Evolutionary conservation across 2,329 filamentous ascomycete genomes (phyloP).

Genomic region (Microsporum ferrugineum): DNA sequence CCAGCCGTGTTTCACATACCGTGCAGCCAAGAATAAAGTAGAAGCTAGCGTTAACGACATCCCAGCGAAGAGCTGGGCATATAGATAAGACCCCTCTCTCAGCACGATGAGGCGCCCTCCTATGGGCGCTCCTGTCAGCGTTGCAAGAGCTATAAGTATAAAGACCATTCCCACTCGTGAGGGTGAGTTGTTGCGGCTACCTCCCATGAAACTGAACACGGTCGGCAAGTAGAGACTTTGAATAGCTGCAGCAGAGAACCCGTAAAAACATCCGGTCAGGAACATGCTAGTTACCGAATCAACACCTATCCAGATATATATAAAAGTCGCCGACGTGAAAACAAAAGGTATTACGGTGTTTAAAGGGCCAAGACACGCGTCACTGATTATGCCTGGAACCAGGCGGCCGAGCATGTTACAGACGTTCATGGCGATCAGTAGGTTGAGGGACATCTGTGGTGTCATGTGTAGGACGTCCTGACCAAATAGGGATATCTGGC

Average conservation of each 20-base stretch:
- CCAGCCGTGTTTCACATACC: constrained; percentile 9
- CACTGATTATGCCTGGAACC: constrained; percentile 22
- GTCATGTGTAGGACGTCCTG: constrained; percentile 19
- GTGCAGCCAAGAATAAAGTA: constrained; percentile 6
- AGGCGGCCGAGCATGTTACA: constrained; percentile 24
- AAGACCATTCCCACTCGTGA: constrained; percentile 8
- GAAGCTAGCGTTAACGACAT: constrained; percentile 2
- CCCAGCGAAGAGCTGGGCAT: constrained; percentile 11
- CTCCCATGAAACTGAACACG: constrained; percentile 8
- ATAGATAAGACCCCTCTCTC: constrained; percentile 8
- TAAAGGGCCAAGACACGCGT: constrained; percentile 23
- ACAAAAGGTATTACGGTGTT: constrained; percentile 26
- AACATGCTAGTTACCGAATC: constrained; percentile 16
- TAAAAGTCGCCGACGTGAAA: constrained; percentile 39
- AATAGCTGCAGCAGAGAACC: constrained; percentile 23
- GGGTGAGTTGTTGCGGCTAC: constrained; percentile 2
- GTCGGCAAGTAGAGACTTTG: constrained; percentile 20
- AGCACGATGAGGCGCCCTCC: constrained; percentile 8
- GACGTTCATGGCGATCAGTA: constrained; percentile 24
- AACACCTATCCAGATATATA: constrained; percentile 41
- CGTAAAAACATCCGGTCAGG: constrained; percentile 24
- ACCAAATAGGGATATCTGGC: constrained; percentile 21
- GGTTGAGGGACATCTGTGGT: constrained; percentile 17
- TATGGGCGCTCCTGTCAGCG: constrained; percentile 9
- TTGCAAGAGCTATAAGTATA: constrained; percentile 6